phyloP scores from a whole-genome alignment of 2,329 filamentous ascomycete species.

The Aphanoascus verrucosus region DNA sequence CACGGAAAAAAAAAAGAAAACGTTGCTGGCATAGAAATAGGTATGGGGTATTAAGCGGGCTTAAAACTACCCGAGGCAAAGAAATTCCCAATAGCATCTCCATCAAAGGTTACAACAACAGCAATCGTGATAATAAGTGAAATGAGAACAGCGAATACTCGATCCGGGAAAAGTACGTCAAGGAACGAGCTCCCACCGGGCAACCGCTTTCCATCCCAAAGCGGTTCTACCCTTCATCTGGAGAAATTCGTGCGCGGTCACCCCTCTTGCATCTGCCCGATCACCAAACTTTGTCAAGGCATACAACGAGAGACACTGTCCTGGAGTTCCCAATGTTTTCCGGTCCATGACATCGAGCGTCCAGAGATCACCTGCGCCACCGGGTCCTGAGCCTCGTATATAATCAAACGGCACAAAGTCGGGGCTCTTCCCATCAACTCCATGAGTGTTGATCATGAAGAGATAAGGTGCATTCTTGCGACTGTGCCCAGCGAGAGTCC shows the following conservation, averaged over 20 bases:
- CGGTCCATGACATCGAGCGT: slow-evolving; percentile 62
- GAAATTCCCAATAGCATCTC: neutral
- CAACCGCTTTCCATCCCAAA: slow-evolving; percentile 43
- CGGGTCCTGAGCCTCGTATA: slow-evolving; percentile 27
- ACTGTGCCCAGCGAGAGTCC: slow-evolving; percentile 55
- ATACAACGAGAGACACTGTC: slow-evolving; percentile 56
- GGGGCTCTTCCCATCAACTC: slow-evolving; percentile 54
- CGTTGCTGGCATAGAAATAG: neutral
- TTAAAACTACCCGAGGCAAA: neutral
- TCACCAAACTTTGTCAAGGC: slow-evolving; percentile 48
- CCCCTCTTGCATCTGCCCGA: slow-evolving; percentile 42
- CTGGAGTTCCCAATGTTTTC: slow-evolving; percentile 54
- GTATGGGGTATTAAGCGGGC: neutral
- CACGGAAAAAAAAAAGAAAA: neutral
- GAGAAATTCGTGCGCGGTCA: slow-evolving; percentile 41
- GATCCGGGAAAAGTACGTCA: slow-evolving; percentile 1
- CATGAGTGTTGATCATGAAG: slow-evolving; percentile 58
- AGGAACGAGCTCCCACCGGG: slow-evolving; percentile 45
- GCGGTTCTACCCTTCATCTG: slow-evolving; percentile 38
- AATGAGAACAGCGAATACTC: neutral
- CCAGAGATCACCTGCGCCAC: slow-evolving; percentile 66
- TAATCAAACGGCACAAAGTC: slow-evolving; percentile 58
- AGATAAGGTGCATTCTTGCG: slow-evolving; percentile 57
- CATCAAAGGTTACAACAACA: neutral
- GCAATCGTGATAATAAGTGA: neutral